These are phyloP conservation scores for Phoma herbarum DNA, from an alignment of 2,329 filamentous ascomycete species.

Conservation along the genomic window DNA sequence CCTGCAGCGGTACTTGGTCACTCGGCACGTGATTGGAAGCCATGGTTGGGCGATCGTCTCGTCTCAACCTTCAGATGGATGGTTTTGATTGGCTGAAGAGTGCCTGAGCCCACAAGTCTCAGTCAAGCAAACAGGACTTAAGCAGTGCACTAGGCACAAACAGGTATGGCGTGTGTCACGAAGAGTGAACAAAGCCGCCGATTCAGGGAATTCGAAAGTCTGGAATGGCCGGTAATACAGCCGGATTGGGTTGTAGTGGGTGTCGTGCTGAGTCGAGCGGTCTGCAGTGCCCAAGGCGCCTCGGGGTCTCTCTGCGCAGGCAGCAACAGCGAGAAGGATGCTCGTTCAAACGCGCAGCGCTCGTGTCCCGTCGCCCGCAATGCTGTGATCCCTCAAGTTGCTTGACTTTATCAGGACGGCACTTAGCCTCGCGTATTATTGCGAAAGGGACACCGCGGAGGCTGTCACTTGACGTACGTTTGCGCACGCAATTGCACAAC, in stretches of 20 bases:
- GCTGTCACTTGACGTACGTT: conserved; percentile 47
- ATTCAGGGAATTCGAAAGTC: conserved; percentile 32
- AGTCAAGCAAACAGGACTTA: conserved; percentile 39
- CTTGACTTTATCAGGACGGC: conserved; percentile 42
- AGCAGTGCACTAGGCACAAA: conserved; percentile 48
- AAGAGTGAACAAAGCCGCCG: conserved; percentile 37
- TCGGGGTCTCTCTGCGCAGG: conserved; percentile 23
- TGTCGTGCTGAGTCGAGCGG: conserved; percentile 32
- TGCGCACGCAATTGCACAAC: conserved; percentile 46
- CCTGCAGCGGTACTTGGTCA: conserved; percentile 45
- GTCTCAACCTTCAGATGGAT: conserved; percentile 24
- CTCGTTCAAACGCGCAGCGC: conserved; percentile 34
- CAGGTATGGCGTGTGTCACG: conserved; percentile 42
- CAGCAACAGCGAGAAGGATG: conserved; percentile 29
- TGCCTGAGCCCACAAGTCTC: conserved; percentile 32
- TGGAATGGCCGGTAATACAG: conserved; percentile 47
- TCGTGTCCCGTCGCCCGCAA: conserved; percentile 38
- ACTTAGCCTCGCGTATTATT: conserved; percentile 46
- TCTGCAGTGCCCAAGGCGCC: conserved; percentile 34
- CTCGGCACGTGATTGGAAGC: conserved; percentile 50
- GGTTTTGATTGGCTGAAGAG: conserved; percentile 41
- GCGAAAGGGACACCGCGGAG: conserved; percentile 43
- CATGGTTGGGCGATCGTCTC: conserved; percentile 36
- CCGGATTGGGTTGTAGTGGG: conserved; percentile 43
- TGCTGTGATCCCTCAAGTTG: conserved; percentile 41